Base-by-base conservation (phyloP, 2,329 filamentous ascomycete genomes). In the Dactylellina cionopaga region DNA sequence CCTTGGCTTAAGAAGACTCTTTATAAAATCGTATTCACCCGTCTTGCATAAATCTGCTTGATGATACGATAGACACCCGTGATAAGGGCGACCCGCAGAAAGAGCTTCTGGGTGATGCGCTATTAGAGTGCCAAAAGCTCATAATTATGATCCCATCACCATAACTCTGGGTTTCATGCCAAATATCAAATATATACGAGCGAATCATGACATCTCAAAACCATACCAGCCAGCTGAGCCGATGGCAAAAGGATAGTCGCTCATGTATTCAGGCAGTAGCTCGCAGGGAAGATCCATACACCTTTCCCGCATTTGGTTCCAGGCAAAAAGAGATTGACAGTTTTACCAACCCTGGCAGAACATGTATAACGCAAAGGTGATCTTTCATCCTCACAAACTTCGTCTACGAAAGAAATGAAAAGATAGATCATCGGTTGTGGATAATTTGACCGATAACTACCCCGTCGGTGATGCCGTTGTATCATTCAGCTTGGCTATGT, bases 101-200 rank as follows among this genome's bases (percentile, higher is more conserved):
- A 44, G 1, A 25, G 15, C 39, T 44, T 27, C 37, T 19, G 29
- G 33, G 7, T n/a, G n/a, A n/a, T n/a, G n/a, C n/a, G n/a, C n/a
- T n/a, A n/a, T n/a, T n/a, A n/a, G n/a, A n/a, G n/a, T n/a, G n/a
- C n/a, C n/a, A n/a, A n/a, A n/a, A n/a, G n/a, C n/a, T n/a, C 47
- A 64, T 64, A 46, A 64, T 19, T 11, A 22, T 41, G 6, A 64
- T 54, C 59, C 59, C 59, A 64, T 33, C 59, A 54, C 39, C 47
- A 41, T 64, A 47, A 64, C 27, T 29, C 59, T 13, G 47, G 59
- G 55, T 64, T 19, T 63, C 24, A 29, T 55, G 59, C 47, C 52
- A 62, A 24, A 15, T 39, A 41, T 27, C 2, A n/a, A n/a, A n/a
- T 6, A n/a, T 9, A 1, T 13, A 39, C 5, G 19, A 13, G 19